A percentile compares a stretch with the other conserved stretches of the same genome.
These are phyloP conservation scores for Gynandropsis gynandra DNA, from an alignment of 345 rosid genomes.

Conservation along the genomic window DNA sequence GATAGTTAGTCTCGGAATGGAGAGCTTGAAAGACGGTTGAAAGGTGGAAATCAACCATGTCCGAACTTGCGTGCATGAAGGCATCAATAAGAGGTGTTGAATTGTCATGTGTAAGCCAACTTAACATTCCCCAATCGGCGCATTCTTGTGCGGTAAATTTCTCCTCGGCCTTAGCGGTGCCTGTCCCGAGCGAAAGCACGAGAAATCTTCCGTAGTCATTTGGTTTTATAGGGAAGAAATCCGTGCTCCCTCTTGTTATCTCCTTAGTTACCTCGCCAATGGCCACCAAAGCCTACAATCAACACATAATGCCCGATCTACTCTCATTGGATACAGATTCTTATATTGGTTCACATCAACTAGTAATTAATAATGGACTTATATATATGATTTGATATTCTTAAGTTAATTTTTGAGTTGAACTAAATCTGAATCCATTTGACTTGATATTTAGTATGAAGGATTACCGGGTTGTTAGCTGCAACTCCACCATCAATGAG, in stretches of 20 bases:
- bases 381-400: no score
- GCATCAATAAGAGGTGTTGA: slow-evolving; percentile 51
- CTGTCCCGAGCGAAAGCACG: slow-evolving; percentile 62
- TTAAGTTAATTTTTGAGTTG: no score
- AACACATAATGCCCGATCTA: background rate
- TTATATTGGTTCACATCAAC: no score
- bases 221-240: slow-evolving; percentile 37
- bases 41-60: slow-evolving; percentile 57
- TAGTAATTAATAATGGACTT: no score
- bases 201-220: slow-evolving; percentile 41
- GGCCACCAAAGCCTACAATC: slow-evolving; percentile 41
- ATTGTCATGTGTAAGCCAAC: slow-evolving; percentile 48
- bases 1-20: slow-evolving; percentile 31
- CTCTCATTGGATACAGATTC: no score
- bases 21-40: slow-evolving; percentile 44
- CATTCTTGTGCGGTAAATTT: slow-evolving; percentile 37
- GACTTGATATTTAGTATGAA: no score
- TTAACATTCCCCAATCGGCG: slow-evolving; percentile 56
- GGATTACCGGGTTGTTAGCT: slow-evolving; percentile 60
- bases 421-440: no score
- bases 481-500: slow-evolving; percentile 79
- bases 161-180: slow-evolving; percentile 29
- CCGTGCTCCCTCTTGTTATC: slow-evolving; percentile 28
- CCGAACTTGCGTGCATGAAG: slow-evolving; percentile 53
- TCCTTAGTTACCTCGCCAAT: slow-evolving; percentile 47